phyloP scores from a whole-genome alignment of 345 rosid genomes.

The Pseudoturritis turrita region DNA sequence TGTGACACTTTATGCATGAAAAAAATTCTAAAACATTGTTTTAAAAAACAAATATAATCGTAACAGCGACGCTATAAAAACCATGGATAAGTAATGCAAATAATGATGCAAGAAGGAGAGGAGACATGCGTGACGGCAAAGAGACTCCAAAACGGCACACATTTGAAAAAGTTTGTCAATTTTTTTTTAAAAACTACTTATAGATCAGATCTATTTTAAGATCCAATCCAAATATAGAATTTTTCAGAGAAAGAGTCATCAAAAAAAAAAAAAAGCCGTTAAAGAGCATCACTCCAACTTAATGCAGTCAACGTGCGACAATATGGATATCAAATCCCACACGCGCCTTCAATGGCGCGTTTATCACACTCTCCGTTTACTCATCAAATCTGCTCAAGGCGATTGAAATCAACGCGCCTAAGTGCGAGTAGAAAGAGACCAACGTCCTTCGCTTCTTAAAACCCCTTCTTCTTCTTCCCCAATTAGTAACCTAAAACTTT shows the following conservation, averaged over 20 bases:
- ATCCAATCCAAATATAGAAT: background rate
- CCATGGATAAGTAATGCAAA: background rate
- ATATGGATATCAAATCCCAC: background rate
- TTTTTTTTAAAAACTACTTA: background rate
- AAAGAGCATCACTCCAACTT: conserved; percentile 6
- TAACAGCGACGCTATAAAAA: background rate
- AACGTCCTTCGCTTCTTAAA: conserved; percentile 6
- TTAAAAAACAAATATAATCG: too few species aligned
- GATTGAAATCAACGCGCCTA: background rate
- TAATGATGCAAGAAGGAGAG: conserved; percentile 14
- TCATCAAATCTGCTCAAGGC: background rate
- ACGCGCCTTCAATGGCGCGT: background rate
- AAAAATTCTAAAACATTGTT: too few species aligned
- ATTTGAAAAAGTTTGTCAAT: background rate
- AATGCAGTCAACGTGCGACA: conserved; percentile 21
- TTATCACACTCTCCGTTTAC: background rate
- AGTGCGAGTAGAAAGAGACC: background rate
- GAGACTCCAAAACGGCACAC: conserved; percentile 18
- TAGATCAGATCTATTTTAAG: background rate
- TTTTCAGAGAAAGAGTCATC: background rate
- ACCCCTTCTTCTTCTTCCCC: background rate
- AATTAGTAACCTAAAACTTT: conserved; percentile 11
- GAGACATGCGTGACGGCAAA: conserved; percentile 28
- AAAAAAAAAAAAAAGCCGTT: background rate
- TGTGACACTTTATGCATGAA: too few species aligned